A percentile compares a stretch with the other conserved stretches of the same genome.
Evolutionary conservation across 352 stramenopile genomes (phyloP).

Genomic region (Globisporangium ultimum): DNA sequence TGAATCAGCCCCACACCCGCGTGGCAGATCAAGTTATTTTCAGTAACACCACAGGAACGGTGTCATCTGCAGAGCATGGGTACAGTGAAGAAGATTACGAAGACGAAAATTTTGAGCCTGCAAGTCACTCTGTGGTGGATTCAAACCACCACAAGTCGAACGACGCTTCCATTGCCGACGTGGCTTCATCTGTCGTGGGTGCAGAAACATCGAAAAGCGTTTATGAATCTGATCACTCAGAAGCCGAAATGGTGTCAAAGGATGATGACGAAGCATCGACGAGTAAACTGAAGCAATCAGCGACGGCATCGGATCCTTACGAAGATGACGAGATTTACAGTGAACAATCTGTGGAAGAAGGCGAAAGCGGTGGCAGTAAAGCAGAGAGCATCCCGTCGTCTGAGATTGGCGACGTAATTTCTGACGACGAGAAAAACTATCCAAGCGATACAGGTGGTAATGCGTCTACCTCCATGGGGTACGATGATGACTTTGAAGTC

Average conservation of each 20-base stretch:
- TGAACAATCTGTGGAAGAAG: conserved; percentile 1
- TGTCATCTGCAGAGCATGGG: conserved; percentile 9
- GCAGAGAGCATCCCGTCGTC: conserved; percentile 2
- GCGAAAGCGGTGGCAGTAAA: not conserved
- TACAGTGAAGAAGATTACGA: conserved; percentile 29
- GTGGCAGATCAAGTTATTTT: no score
- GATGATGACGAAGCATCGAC: not conserved
- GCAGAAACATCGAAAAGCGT: conserved; percentile 4
- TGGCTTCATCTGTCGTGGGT: not conserved
- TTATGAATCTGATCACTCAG: conserved; percentile 14
- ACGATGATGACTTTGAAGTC: conserved; percentile 48
- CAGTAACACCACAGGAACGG: not conserved
- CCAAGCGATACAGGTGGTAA: not conserved
- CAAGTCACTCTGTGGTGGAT: conserved; percentile 18
- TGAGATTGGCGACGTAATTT: not conserved
- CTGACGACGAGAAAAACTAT: not conserved
- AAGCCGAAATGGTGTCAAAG: conserved; percentile 9
- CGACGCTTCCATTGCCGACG: not conserved
- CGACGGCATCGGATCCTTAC: not conserved
- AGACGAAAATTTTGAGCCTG: conserved; percentile 41
- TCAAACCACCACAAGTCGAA: not conserved
- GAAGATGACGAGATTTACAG: conserved; percentile 7
- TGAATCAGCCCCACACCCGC: no score
- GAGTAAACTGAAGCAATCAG: not conserved
- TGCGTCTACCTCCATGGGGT: conserved; percentile 20